A percentile compares a stretch with the other conserved stretches of the same genome.
These are phyloP conservation scores for Paraurostyla sp. DNA, from an alignment of 73 alveolate species.

Conservation along the genomic window DNA sequence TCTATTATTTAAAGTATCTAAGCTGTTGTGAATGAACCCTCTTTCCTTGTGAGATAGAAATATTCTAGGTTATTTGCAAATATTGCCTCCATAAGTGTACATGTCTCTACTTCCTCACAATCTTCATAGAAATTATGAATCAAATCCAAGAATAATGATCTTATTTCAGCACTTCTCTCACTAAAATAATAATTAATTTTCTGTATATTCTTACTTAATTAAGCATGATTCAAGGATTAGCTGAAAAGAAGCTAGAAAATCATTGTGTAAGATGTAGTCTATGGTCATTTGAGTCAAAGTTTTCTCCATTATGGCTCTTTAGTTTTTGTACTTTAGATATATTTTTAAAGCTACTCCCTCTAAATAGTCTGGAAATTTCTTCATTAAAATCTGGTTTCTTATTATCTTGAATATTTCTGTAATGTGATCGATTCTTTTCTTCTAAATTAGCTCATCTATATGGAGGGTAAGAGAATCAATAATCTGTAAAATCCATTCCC, in stretches of 20 bases:
- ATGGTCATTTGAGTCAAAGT: slow-evolving; percentile 25
- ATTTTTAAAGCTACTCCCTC: neutral
- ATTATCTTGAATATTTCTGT: slow-evolving; percentile 21
- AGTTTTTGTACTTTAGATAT: slow-evolving; percentile 29
- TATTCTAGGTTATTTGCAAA: slow-evolving; percentile 38
- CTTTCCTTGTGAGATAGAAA: slow-evolving; percentile 41
- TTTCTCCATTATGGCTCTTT: slow-evolving; percentile 20
- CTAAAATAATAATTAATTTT: neutral
- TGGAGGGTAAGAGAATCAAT: neutral
- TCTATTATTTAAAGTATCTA: slow-evolving; percentile 34
- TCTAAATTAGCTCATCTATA: neutral
- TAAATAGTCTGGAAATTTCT: slow-evolving; percentile 13
- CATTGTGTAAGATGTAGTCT: slow-evolving; percentile 1
- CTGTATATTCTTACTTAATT: neutral
- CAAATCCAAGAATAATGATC: slow-evolving; percentile 41
- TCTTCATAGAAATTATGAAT: slow-evolving; percentile 26
- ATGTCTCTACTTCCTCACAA: slow-evolving; percentile 9
- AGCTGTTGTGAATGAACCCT: slow-evolving; percentile 22
- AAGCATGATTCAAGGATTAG: slow-evolving; percentile 39
- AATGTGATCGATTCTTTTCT: slow-evolving; percentile 5
- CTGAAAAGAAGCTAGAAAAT: neutral
- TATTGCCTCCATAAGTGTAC: slow-evolving; percentile 26
- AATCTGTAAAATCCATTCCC: slow-evolving; percentile 21
- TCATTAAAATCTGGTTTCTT: neutral
- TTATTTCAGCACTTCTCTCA: slow-evolving; percentile 52